Percentiles rank a stretch among this genome's conserved stretches.
Evolutionary conservation across 176 grass and related monocot genomes (phyloP).

Genomic region (Triticum urartu): DNA sequence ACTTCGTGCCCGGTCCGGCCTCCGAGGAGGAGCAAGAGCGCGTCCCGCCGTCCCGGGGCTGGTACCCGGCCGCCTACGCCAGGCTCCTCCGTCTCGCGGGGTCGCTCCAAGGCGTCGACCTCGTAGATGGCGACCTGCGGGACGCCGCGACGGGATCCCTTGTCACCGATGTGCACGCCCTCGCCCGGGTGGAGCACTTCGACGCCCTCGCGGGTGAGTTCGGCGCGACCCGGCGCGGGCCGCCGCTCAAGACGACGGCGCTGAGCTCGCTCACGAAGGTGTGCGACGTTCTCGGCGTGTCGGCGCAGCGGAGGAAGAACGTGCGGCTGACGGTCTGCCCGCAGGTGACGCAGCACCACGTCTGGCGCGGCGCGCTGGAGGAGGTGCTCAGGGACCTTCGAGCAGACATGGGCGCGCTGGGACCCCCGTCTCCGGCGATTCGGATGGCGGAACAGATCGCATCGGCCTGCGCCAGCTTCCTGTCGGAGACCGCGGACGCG

Average conservation of each 20-base stretch:
- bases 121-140: constrained; percentile 30
- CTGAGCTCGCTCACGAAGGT: constrained; percentile 61
- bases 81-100: constrained; percentile 59
- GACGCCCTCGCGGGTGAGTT: constrained; percentile 56
- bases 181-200: constrained; percentile 47
- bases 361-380: constrained; percentile 76
- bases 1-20: constrained; percentile 33
- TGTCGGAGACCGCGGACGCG: constrained; percentile 33
- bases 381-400: constrained; percentile 61
- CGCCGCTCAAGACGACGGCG: constrained; percentile 18
- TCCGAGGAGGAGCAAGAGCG: constrained; percentile 22
- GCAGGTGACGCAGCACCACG: constrained; percentile 79
- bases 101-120: constrained; percentile 39
- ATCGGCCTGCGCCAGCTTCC: constrained; percentile 44
- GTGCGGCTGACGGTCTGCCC: constrained; percentile 68
- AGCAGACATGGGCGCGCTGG: constrained; percentile 44
- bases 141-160: constrained; percentile 21
- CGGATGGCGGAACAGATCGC: constrained; percentile 76
- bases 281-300: constrained; percentile 64
- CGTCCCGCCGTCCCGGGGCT: constrained; percentile 36
- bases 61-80: constrained; percentile 64
- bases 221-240: constrained; percentile 18
- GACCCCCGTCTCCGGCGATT: constrained; percentile 15
- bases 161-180: constrained; percentile 29
- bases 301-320: constrained; percentile 63